A percentile compares a stretch with the other conserved stretches of the same genome.
Evolutionary conservation across 768 basidiomycete genomes (phyloP).

Genomic region (Paxillus involutus): DNA sequence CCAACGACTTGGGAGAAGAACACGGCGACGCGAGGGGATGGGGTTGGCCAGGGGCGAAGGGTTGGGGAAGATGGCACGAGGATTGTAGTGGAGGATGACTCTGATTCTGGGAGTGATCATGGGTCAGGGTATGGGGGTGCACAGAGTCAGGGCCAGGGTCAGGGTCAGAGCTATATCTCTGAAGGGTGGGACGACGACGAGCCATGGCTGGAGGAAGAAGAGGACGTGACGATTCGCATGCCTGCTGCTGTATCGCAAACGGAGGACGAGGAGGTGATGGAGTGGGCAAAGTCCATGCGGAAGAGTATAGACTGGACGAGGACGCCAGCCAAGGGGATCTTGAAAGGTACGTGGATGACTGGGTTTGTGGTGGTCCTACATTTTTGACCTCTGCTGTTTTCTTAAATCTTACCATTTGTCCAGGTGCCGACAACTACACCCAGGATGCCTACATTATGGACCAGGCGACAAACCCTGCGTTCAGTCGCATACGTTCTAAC

Average conservation of each 20-base stretch:
- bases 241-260: conserved; percentile 2
- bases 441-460: conserved; percentile 59
- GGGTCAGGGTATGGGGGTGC: conserved; percentile 33
- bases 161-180: conserved; percentile 42
- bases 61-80: conserved; percentile 68
- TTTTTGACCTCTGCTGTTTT: background rate
- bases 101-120: conserved; percentile 53
- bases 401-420: background rate
- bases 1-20: conserved; percentile 81
- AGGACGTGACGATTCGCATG: conserved; percentile 69
- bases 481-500: conserved; percentile 70
- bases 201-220: conserved; percentile 69
- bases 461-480: conserved; percentile 35
- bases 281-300: conserved; percentile 77
- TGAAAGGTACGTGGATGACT: conserved; percentile 56
- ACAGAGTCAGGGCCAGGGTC: conserved; percentile 9
- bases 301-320: conserved; percentile 67
- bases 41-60: conserved; percentile 42
- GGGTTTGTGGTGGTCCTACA: background rate
- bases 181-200: conserved; percentile 82
- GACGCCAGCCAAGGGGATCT: conserved; percentile 76
- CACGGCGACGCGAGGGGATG: conserved; percentile 57
- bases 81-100: conserved; percentile 72
- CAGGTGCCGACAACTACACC: conserved; percentile 69
- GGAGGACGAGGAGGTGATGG: conserved; percentile 62